These are phyloP conservation scores for Pseudocercospora pini-densiflorae DNA, from an alignment of 2,329 filamentous ascomycete genomes.

Conservation along the genomic window DNA sequence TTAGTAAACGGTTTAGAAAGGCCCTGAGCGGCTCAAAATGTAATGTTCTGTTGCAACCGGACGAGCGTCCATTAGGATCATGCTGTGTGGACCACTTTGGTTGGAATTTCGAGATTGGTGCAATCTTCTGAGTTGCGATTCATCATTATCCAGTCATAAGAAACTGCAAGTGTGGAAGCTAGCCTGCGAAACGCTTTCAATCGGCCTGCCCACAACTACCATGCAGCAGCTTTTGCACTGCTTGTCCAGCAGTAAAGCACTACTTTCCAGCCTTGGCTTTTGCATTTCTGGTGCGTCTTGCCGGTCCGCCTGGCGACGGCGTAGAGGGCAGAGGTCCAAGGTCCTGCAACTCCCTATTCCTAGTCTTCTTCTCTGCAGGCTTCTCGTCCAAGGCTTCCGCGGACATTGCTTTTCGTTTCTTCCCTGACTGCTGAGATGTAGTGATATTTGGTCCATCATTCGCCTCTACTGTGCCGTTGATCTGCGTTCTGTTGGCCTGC, in stretches of 20 bases:
- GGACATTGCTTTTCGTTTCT: conserved; percentile 19
- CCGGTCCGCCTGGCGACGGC: conserved; percentile 20
- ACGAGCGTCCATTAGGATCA: no score
- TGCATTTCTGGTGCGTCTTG: conserved; percentile 29
- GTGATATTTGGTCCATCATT: neutral
- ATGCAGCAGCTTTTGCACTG: neutral
- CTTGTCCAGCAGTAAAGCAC: neutral
- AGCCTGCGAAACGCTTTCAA: conserved; percentile 1
- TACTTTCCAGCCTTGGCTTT: conserved; percentile 27
- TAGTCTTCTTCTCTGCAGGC: conserved; percentile 17
- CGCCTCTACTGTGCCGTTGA: neutral
- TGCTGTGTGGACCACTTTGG: no score
- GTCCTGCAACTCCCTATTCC: conserved; percentile 16
- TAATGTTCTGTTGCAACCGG: no score
- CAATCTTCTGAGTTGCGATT: neutral
- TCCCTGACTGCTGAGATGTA: neutral
- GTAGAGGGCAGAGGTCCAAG: conserved; percentile 10
- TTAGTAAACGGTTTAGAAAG: no score
- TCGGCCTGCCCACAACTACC: neutral
- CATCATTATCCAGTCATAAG: neutral
- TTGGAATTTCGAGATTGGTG: no score
- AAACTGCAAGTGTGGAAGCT: neutral
- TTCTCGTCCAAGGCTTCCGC: conserved; percentile 7
- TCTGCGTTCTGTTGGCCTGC: conserved; percentile 6
- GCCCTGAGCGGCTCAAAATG: no score